Evolutionary conservation across 768 basidiomycete genomes (phyloP), one percentile per base, ranked within the genome.

Genomic region (Boletus subcaerulescens): DNA sequence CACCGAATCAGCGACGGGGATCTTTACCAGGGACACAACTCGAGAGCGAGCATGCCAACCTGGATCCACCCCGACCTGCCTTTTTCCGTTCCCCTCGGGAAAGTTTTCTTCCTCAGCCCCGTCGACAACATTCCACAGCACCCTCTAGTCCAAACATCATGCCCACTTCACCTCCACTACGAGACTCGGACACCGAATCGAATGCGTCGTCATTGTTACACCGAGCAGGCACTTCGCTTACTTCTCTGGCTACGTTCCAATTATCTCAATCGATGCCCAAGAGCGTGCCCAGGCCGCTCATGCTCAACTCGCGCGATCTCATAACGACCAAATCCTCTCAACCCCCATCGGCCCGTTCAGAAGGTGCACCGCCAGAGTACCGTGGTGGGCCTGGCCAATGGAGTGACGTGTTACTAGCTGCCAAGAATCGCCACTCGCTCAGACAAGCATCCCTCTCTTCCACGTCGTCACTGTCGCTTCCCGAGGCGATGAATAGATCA

Each of bases 401-500:
- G 84, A 70, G 73, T 26, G 78, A 82, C 45, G 77, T 81, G 6
- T 70, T 74, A 58, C 72, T 70, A 39, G 62, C 71, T 48, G 75
- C 33, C 39, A 54, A 54, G 47, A 56, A 77, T 60, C 66, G 71
- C 4, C 74, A 73, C 18, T 63, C 66, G 22, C 58, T 78, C 26
- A 77, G 76, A 61, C 76, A 79, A 31, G 80, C 76, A 49, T 89
- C 87, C 1, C 73, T 80, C 60, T 89, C 89, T 10, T 84, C 86
- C 2, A 64, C 78, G 2, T 86, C 86, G 2, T 87, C 88, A 1
- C 58, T 85, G 17, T 85, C 85, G 3, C 80, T 80, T 4, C 78
- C 83, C 13, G 84, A 84, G 56, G 74, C 71, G 2, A 56, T 76
- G 45, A 70, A 72, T 4, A 65, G 65, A 15, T 50, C 42, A 11